Evolutionary conservation across 805 yeast species (phyloP).

Genomic region (Ogataea nakhonphanomensis): DNA sequence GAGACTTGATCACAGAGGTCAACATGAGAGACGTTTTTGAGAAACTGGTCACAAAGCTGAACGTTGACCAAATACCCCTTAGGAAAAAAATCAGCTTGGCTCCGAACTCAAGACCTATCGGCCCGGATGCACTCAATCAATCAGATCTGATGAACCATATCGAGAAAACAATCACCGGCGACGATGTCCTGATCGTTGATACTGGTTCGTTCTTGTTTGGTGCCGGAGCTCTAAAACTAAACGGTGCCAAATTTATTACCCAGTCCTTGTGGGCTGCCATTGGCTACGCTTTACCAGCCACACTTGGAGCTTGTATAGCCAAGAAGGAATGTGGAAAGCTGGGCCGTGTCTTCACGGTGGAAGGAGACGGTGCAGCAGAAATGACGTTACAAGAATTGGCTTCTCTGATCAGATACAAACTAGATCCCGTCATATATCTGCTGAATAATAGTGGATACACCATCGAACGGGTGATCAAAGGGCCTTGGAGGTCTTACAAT

Average conservation of each 20-base stretch:
- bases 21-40: constrained; percentile 36
- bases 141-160: constrained; percentile 35
- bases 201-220: constrained; percentile 48
- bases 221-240: constrained; percentile 36
- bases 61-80: constrained; percentile 20
- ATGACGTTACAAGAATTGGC: constrained; percentile 51
- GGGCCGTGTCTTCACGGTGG: constrained; percentile 41
- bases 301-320: constrained; percentile 46
- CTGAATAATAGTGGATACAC: constrained; percentile 52
- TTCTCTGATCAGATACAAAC: constrained; percentile 38
- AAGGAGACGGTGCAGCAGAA: constrained; percentile 58
- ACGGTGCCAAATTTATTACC: constrained; percentile 34
- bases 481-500: constrained; percentile 48
- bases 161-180: constrained; percentile 32
- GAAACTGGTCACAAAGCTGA: constrained; percentile 37
- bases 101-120: background rate
- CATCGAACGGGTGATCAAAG: constrained; percentile 47
- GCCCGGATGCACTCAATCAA: constrained; percentile 28
- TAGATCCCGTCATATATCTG: constrained; percentile 41
- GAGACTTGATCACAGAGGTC: constrained; percentile 26
- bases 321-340: constrained; percentile 37
- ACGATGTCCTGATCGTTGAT: constrained; percentile 43
- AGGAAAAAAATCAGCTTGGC: constrained; percentile 1
- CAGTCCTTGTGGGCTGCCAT: constrained; percentile 48
- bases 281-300: constrained; percentile 51